phyloP scores from a whole-genome alignment of 2,329 filamentous ascomycete genomes.

The Ophidiomyces ophidiicola region DNA sequence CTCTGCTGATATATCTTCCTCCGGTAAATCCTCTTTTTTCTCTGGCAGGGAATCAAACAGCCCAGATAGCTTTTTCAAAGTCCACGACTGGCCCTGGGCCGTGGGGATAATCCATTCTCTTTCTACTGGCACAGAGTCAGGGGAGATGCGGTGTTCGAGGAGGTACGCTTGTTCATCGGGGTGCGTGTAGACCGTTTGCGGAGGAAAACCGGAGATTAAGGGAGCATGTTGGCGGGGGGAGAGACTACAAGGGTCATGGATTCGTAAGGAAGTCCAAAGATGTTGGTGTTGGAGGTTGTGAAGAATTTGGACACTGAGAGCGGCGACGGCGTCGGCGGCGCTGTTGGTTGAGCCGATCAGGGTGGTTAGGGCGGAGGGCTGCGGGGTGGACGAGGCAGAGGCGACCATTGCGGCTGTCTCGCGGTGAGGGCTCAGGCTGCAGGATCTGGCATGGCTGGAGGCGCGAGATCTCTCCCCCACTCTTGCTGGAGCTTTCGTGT shows the following conservation, averaged over 20 bases:
- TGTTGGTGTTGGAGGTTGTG: conserved; percentile 55
- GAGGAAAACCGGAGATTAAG: conserved; percentile 50
- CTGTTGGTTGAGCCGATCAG: conserved; percentile 26
- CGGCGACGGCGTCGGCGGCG: conserved; percentile 22
- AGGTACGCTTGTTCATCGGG: conserved; percentile 53
- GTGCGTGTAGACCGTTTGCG: conserved; percentile 49
- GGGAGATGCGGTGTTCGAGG: conserved; percentile 39
- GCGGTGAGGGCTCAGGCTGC: not conserved
- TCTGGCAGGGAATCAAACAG: conserved; percentile 44
- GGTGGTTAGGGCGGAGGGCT: conserved; percentile 30
- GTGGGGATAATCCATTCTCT: conserved; percentile 50
- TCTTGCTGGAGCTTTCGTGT: no score
- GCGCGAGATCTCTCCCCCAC: no score
- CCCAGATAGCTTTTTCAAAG: conserved; percentile 41
- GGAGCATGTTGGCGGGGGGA: conserved; percentile 31
- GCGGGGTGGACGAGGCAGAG: not conserved
- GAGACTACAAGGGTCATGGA: conserved; percentile 33
- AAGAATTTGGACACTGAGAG: conserved; percentile 46
- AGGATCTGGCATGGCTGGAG: not conserved
- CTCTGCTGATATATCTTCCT: conserved; percentile 13
- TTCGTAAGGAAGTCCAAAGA: conserved; percentile 45
- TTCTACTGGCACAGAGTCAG: conserved; percentile 38
- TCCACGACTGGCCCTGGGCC: conserved; percentile 49
- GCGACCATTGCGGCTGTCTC: not conserved
- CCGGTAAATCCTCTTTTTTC: conserved; percentile 15